Base-by-base conservation (phyloP, 495 filamentous ascomycete species). In the Aspergillus homomorphus region DNA sequence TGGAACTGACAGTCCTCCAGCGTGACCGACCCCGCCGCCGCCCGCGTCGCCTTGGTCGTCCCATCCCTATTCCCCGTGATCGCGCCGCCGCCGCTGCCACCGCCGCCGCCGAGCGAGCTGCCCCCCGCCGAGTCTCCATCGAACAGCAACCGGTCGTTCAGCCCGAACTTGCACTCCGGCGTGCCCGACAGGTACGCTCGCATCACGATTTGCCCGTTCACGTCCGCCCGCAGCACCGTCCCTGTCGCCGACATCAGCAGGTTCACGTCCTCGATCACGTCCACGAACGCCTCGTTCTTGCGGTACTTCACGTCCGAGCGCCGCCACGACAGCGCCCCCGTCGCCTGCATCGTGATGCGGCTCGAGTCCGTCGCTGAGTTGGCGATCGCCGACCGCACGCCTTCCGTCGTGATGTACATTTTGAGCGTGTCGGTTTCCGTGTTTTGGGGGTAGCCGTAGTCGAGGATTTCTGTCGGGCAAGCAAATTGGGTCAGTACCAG, bases 351-450 rank as follows among this genome's bases (percentile, higher is more conserved):
- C 22, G 95, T 99, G 73, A 99, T 99, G 64, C 89, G 89, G 62
- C 92, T 91, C 19, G 92, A 95, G 72, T 98, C 92, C 43, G 73
- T 70, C 26, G 72, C 66, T 12, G 62, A 71, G 78, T 90, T 87
- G 52, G 89, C 86, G 54, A 93, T 87, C 73, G 96, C 92, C 23
- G 92, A 94, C 73, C 96, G 96, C 77, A 99, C 95, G 45, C 95
- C 94, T 77, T 99, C 95, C 50, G 95, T 98, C 15, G 95, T 99
- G 75, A 99, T 99, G 79, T 99, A 98, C 93, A 98, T 97, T 78
- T 98, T 99, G 58, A 99, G 82, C 18, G 95, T 99, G 69, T 99
- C 95, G 43, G 92, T 93, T 77, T 99, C 95, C 63, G 95, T 98
- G 73, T 98, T 98, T 72, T 99, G 95, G 52, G 95, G 95, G 71